Evolutionary conservation across 768 basidiomycete genomes (phyloP).

Genomic region (Tylopilus subfusipes): DNA sequence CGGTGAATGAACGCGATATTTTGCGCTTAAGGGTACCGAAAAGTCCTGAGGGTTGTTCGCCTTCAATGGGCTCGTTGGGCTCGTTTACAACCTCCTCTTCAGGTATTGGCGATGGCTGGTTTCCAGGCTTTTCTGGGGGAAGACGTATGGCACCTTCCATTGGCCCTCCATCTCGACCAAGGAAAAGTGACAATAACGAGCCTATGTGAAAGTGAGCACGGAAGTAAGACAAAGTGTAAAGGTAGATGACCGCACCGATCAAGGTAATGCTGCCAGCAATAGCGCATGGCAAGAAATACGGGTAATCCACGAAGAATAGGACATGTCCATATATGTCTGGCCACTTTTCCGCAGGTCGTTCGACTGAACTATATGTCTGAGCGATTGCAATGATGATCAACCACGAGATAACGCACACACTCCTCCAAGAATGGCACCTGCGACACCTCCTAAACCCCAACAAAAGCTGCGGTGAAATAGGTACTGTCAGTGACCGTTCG

Average conservation of each 20-base stretch:
- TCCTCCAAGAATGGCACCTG: conserved; percentile 83
- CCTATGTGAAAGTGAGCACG: conserved; percentile 42
- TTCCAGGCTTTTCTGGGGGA: conserved; percentile 64
- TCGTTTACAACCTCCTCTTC: conserved; percentile 57
- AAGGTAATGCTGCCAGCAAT: conserved; percentile 76
- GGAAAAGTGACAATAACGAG: conserved; percentile 83
- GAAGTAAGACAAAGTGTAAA: not conserved
- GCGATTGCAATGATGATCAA: not conserved
- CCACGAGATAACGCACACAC: conserved; percentile 50
- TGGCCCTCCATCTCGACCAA: conserved; percentile 88
- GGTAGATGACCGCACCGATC: conserved; percentile 43
- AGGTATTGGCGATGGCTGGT: conserved; percentile 50
- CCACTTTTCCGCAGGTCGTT: conserved; percentile 84
- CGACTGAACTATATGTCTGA: conserved; percentile 48
- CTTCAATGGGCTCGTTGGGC: conserved; percentile 45
- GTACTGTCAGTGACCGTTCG: not conserved
- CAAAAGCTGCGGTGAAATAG: conserved; percentile 62
- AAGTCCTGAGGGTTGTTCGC: conserved; percentile 33
- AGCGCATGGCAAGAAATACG: conserved; percentile 86
- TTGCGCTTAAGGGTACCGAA: conserved; percentile 44
- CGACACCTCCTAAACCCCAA: conserved; percentile 96
- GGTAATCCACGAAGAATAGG: conserved; percentile 71
- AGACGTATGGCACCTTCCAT: conserved; percentile 83
- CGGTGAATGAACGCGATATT: conserved; percentile 54
- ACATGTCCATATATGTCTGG: conserved; percentile 66